These are phyloP conservation scores for Coemansia sp. DNA, from an alignment of 192 early-diverging fungal genomes.

Conservation along the genomic window DNA sequence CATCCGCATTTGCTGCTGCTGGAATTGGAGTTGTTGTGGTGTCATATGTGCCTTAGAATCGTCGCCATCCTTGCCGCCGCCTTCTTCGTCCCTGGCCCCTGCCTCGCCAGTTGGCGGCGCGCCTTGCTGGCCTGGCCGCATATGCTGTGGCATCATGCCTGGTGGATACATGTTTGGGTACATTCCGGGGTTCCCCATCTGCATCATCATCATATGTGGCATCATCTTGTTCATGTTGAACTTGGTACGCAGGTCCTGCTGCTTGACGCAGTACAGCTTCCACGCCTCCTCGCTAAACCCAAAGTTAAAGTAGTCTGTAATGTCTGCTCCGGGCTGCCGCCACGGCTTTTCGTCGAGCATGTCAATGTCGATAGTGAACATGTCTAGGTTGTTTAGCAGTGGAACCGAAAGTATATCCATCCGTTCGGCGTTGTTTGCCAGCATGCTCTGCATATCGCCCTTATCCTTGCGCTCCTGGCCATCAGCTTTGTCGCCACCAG, in stretches of 20 bases:
- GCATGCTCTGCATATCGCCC: slow-evolving; percentile 22
- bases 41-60: slow-evolving; percentile 21
- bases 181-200: slow-evolving; percentile 47
- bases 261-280: slow-evolving; percentile 91
- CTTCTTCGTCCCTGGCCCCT: slow-evolving; percentile 8
- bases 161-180: slow-evolving; percentile 42
- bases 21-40: slow-evolving; percentile 31
- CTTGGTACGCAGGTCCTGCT: slow-evolving; percentile 82
- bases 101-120: slow-evolving; percentile 3
- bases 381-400: slow-evolving; percentile 67
- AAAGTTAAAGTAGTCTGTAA: slow-evolving; percentile 99
- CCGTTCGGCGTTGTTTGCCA: slow-evolving; percentile 32
- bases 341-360: slow-evolving; percentile 95
- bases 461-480: slow-evolving; percentile 9
- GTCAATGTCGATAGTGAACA: slow-evolving; percentile 91
- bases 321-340: slow-evolving; percentile 87
- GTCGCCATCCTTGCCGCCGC: slow-evolving; percentile 13
- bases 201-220: slow-evolving; percentile 51
- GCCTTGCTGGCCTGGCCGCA: slow-evolving; percentile 14
- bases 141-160: slow-evolving; percentile 37
- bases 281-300: slow-evolving; percentile 97
- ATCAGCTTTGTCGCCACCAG: not conserved
- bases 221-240: slow-evolving; percentile 60
- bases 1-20: slow-evolving; percentile 45
- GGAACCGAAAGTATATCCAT: slow-evolving; percentile 53